Evolutionary conservation across 345 rosid genomes (phyloP), one percentile per base, ranked within the genome.

Genomic region (Physaria fendleri): DNA sequence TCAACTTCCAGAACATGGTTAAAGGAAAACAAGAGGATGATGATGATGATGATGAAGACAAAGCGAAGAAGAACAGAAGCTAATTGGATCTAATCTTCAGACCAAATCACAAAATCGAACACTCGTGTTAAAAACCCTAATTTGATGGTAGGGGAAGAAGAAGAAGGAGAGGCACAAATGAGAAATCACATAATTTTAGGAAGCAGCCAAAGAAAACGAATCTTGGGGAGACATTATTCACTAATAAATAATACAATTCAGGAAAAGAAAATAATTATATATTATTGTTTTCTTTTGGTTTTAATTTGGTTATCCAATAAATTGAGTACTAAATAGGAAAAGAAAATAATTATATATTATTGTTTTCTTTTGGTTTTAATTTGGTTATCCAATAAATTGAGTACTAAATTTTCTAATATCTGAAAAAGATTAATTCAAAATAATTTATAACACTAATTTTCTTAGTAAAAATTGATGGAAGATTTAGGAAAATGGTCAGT

Each of bases 1-100:
- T 72, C 68, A 93, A 87, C 82, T 89, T 93, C 99, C 99, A 93
- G 42, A 93, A 93, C 99, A 93, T 93, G 76, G 76, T 52, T 64
- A 50, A 15, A 59, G 6, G 5, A 12, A 30, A 23, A 23, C 55
- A 16, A 60, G 50, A 43, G 21, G 46, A 39, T 14, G 49, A 59
- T 57, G 56, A 60, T 52, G 40, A 53, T 4, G 39, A n/a, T 29
- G 53, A 41, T 8, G 27, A 39, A 12, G 60, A 61, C 2, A 35
- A 39, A 20, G 23, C 2, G 39, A 39, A 20, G 23, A 44, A 13
- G 23, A 51, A 40, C 17, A 23, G 46, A 42, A 59, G 64, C 40
- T 14, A 65, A 28, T 62, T 56, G 64, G 96, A 88, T 81, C 87
- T 80, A 34, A 59, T 11, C 18, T 39, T 15, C 13, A 25, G 21